Percentiles rank a stretch among this genome's conserved stretches.
These are phyloP conservation scores for Dictyophora rubrovolvata DNA, from an alignment of 768 basidiomycete genomes.

Conservation along the genomic window DNA sequence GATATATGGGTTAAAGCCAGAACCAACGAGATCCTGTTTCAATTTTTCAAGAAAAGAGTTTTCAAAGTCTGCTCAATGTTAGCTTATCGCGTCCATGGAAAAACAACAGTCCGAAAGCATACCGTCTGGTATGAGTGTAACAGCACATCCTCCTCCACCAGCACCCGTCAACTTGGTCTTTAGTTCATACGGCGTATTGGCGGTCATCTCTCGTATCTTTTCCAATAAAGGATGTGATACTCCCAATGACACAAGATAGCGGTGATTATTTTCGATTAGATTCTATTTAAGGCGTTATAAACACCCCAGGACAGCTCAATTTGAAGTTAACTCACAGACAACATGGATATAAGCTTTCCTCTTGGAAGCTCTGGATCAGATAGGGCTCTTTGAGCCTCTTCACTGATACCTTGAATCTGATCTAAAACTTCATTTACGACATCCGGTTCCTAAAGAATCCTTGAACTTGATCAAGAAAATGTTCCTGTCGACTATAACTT, in stretches of 20 bases:
- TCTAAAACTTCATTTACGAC: constrained; percentile 66
- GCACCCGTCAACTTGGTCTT: constrained; percentile 96
- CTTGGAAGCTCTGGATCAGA: constrained; percentile 67
- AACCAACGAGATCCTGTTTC: constrained; percentile 44
- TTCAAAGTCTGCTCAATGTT: constrained; percentile 51
- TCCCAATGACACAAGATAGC: constrained; percentile 69
- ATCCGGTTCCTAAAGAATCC: constrained; percentile 59
- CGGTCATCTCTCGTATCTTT: constrained; percentile 62
- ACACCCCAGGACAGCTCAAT: constrained; percentile 7
- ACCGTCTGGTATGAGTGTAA: constrained; percentile 93
- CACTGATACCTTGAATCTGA: constrained; percentile 76
- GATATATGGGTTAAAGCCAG: constrained; percentile 74
- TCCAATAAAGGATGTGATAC: constrained; percentile 91
- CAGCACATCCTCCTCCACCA: constrained; percentile 96
- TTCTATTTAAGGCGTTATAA: constrained; percentile 33
- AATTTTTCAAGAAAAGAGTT: constrained; percentile 48
- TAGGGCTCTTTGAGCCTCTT: constrained; percentile 67
- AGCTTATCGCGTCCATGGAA: not conserved
- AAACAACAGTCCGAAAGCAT: constrained; percentile 18
- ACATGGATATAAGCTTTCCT: constrained; percentile 45
- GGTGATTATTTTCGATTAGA: constrained; percentile 85
- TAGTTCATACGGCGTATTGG: constrained; percentile 51
- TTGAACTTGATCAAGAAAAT: not conserved
- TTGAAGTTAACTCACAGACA: constrained; percentile 50
- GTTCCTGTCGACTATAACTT: constrained; percentile 15